Percentiles rank a stretch among this genome's conserved stretches.
Conservation (phyloP, 352 stramenopile genomes). For the Phytophthora hibernalis region DNA sequence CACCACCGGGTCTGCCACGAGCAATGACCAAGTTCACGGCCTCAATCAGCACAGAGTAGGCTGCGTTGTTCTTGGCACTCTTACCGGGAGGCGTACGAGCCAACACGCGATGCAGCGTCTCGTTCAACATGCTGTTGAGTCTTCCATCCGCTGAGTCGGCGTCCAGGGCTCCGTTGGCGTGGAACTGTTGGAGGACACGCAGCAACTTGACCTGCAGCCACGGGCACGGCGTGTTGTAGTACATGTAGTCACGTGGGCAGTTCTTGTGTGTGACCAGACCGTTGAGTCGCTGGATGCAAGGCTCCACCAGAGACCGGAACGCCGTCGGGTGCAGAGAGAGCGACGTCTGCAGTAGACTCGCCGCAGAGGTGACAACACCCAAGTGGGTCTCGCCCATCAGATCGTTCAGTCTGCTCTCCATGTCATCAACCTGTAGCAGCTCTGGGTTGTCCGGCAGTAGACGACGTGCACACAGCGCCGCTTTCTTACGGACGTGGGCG, state of each 20-base stretch:
- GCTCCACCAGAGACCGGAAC: constrained; percentile 94
- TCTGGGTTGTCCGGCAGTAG: constrained; percentile 94
- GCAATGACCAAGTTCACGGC: constrained; percentile 97
- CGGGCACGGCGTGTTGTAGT: constrained; percentile 96
- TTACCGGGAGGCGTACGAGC: constrained; percentile 85
- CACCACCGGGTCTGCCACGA: constrained; percentile 82
- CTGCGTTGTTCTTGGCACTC: constrained; percentile 95
- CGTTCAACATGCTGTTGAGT: constrained; percentile 82
- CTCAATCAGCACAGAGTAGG: constrained; percentile 97
- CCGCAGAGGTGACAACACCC: constrained; percentile 94
- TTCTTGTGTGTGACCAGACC: constrained; percentile 94
- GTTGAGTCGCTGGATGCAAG: constrained; percentile 92
- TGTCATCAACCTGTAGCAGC: constrained; percentile 85
- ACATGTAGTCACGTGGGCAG: constrained; percentile 96
- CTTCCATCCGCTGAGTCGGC: constrained; percentile 41
- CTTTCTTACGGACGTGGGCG: constrained; percentile 97
- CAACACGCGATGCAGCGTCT: constrained; percentile 93
- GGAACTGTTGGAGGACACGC: constrained; percentile 94
- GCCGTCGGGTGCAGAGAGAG: constrained; percentile 88
- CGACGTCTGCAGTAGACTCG: constrained; percentile 92
- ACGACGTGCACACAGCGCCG: constrained; percentile 93
- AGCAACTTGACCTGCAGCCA: constrained; percentile 96
- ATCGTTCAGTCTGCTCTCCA: constrained; percentile 66
- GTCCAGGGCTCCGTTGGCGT: constrained; percentile 58
- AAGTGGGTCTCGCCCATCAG: constrained; percentile 95